Percentiles rank a stretch among this genome's conserved stretches.
Conservation (phyloP, 345 rosid genomes). For the Sonneratia caseolaris region DNA sequence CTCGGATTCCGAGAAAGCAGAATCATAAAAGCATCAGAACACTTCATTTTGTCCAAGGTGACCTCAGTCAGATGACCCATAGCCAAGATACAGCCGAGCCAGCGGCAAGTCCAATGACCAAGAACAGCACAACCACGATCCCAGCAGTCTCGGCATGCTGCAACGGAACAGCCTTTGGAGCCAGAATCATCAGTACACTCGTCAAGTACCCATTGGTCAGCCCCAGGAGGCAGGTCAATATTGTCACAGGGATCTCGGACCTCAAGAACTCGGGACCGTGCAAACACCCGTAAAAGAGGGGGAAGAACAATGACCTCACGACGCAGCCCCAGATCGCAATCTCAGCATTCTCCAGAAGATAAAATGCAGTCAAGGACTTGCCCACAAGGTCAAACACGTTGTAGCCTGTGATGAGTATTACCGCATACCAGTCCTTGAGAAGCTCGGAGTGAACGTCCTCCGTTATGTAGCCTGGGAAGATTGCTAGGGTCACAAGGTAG, state of each 20-base stretch:
- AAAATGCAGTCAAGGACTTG: constrained; percentile 66
- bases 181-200: constrained; percentile 74
- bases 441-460: constrained; percentile 79
- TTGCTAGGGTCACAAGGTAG: constrained; percentile 61
- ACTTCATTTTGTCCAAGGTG: background rate
- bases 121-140: constrained; percentile 68
- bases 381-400: constrained; percentile 88
- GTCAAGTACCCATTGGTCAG: constrained; percentile 82
- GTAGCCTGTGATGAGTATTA: constrained; percentile 62
- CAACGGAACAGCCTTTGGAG: constrained; percentile 60
- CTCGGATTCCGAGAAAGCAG: background rate
- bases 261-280: constrained; percentile 73
- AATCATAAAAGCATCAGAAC: too few relatives aligned
- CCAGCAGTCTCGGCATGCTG: constrained; percentile 87
- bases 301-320: constrained; percentile 73
- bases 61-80: constrained; percentile 58
- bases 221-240: constrained; percentile 69
- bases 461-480: constrained; percentile 85
- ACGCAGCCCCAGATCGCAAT: constrained; percentile 56
- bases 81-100: constrained; percentile 74
- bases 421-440: constrained; percentile 78
- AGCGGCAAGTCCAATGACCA: constrained; percentile 61
- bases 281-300: constrained; percentile 73
- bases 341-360: constrained; percentile 48
- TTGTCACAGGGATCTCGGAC: constrained; percentile 75